Conservation (phyloP, 164 flowering plant species). For the Stephania cephalantha region DNA sequence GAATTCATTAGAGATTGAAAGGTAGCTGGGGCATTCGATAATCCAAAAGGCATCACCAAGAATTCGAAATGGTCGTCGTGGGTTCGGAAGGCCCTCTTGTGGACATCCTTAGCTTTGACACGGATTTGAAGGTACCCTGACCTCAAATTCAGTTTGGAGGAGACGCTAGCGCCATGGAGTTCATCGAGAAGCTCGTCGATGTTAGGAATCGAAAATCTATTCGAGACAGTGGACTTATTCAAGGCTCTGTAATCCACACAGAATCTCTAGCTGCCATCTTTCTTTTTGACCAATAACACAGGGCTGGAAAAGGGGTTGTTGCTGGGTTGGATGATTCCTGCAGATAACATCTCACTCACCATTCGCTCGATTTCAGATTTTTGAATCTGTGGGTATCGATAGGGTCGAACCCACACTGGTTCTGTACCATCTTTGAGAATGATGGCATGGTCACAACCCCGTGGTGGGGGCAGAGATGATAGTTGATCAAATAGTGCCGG, state of each 20-base stretch:
- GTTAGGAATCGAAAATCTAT: too few relatives aligned
- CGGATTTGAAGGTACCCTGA: too few relatives aligned
- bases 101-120: too few relatives aligned
- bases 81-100: too few relatives aligned
- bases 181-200: too few relatives aligned
- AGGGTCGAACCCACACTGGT: neutral
- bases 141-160: too few relatives aligned
- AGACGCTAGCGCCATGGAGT: too few relatives aligned
- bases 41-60: conserved; percentile 2
- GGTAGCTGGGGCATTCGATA: neutral
- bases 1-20: neutral
- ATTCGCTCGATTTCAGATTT: neutral
- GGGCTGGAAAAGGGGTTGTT: neutral
- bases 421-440: neutral
- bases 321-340: neutral
- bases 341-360: neutral
- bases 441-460: neutral
- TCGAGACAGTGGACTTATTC: too few relatives aligned
- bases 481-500: neutral
- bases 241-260: too few relatives aligned
- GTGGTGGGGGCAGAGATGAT: neutral
- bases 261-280: too few relatives aligned
- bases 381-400: neutral
- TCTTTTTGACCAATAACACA: neutral
- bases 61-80: neutral